Conservation (phyloP, 2,329 filamentous ascomycete species). For the Talaromyces atroroseus region DNA sequence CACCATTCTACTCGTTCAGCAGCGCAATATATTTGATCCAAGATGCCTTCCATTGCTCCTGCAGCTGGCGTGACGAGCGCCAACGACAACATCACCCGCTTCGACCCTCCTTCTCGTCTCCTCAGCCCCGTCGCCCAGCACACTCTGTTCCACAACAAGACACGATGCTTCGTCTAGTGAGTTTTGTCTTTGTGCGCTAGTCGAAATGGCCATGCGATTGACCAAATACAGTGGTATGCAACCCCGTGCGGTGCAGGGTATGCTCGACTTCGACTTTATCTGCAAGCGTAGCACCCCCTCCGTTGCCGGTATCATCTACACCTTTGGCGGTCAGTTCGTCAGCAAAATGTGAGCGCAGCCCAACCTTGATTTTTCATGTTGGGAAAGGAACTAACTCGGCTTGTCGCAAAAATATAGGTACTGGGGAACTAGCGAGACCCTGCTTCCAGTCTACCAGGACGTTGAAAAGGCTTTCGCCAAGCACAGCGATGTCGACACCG, state of each 20-base stretch:
- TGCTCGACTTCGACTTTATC: conserved; percentile 99
- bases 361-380: neutral
- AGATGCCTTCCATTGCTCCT: conserved; percentile 53
- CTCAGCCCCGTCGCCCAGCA: conserved; percentile 76
- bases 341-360: conserved; percentile 76
- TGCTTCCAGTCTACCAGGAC: conserved; percentile 96
- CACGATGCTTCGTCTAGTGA: conserved; percentile 97
- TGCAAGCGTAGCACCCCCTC: conserved; percentile 97
- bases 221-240: conserved; percentile 68
- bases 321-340: conserved; percentile 98
- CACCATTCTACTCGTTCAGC: neutral
- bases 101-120: conserved; percentile 85
- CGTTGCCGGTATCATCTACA: conserved; percentile 99
- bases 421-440: conserved; percentile 99
- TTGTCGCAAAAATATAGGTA: conserved; percentile 50
- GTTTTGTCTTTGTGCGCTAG: conserved; percentile 25
- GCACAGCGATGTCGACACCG: conserved; percentile 93
- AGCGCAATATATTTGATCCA: conserved; percentile 26
- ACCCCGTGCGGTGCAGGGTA: conserved; percentile 83
- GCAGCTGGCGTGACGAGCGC: conserved; percentile 60
- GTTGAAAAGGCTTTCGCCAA: conserved; percentile 89
- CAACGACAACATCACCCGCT: conserved; percentile 98
- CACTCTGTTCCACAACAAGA: conserved; percentile 98
- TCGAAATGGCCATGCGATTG: conserved; percentile 17
- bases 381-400: neutral